phyloP scores from a whole-genome alignment of 805 yeast genomes.

The Pichia deserticola region DNA sequence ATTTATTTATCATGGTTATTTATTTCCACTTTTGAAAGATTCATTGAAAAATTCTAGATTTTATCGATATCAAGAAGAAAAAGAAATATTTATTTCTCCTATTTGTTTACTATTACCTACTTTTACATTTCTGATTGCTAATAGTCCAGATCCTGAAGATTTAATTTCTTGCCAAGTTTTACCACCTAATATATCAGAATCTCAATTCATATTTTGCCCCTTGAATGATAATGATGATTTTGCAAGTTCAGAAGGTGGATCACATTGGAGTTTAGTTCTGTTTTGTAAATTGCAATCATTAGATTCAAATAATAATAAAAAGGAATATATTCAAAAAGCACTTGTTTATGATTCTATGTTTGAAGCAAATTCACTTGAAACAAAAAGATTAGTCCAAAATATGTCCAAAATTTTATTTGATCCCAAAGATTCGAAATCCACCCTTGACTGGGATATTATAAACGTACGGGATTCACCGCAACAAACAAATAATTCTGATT shows the following conservation, averaged over 20 bases:
- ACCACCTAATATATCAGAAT: slow-evolving; percentile 34
- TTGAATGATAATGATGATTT: slow-evolving; percentile 58
- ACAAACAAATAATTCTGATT: slow-evolving; percentile 59
- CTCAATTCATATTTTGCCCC: slow-evolving; percentile 56
- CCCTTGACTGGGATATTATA: slow-evolving; percentile 1
- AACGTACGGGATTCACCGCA: slow-evolving; percentile 36
- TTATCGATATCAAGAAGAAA: slow-evolving; percentile 1
- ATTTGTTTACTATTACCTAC: slow-evolving; percentile 50
- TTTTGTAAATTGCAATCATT: slow-evolving; percentile 17
- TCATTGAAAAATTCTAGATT: slow-evolving; percentile 22
- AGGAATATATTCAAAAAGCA: slow-evolving; percentile 39
- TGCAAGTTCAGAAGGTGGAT: slow-evolving; percentile 45
- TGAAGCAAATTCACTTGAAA: slow-evolving; percentile 33
- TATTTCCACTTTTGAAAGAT: slow-evolving; percentile 20
- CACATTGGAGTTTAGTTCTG: slow-evolving; percentile 68
- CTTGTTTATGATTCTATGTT: slow-evolving; percentile 56
- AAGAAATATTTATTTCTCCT: slow-evolving; percentile 7
- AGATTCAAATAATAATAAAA: slow-evolving; percentile 6
- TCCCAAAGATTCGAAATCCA: slow-evolving; percentile 13
- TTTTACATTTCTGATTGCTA: slow-evolving; percentile 53
- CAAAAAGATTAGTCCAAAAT: slow-evolving; percentile 27
- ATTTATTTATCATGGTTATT: slow-evolving; percentile 33
- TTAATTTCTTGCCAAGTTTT: slow-evolving; percentile 33
- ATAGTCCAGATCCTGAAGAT: slow-evolving; percentile 36
- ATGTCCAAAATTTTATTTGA: slow-evolving; percentile 21